Percentiles rank a stretch among this genome's conserved stretches.
Evolutionary conservation across 2,329 filamentous ascomycete species (phyloP).

Genomic region (Pyricularia sp.): DNA sequence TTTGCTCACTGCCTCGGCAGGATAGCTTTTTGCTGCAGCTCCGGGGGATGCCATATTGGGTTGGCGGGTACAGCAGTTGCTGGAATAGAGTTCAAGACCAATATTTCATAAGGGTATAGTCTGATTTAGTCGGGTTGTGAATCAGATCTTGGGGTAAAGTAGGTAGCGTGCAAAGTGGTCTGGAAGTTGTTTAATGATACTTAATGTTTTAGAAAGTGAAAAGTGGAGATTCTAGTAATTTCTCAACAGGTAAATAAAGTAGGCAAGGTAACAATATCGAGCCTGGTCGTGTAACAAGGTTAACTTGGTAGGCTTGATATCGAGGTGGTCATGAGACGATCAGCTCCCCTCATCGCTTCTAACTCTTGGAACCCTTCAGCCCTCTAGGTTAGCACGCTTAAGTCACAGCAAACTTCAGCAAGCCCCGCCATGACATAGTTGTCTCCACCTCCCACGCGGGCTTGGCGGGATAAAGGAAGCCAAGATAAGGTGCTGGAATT

Average conservation of each 20-base stretch:
- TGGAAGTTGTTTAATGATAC: background rate
- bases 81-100: background rate
- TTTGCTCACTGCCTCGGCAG: conserved; percentile 18
- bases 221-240: background rate
- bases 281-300: background rate
- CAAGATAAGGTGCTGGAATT: background rate
- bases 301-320: background rate
- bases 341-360: background rate
- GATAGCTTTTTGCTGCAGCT: background rate
- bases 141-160: background rate
- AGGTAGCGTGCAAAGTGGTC: background rate
- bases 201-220: background rate
- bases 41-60: background rate
- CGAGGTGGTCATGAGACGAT: background rate
- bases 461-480: no score
- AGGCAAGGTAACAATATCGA: no score
- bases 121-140: background rate
- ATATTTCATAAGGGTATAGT: background rate
- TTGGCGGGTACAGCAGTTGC: background rate
- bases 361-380: background rate
- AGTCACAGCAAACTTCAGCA: background rate
- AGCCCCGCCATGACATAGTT: background rate
- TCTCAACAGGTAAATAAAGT: background rate
- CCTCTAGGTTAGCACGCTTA: background rate
- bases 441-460: background rate